phyloP scores from a whole-genome alignment of 805 yeast species.

The Yarrowia osloensis region DNA sequence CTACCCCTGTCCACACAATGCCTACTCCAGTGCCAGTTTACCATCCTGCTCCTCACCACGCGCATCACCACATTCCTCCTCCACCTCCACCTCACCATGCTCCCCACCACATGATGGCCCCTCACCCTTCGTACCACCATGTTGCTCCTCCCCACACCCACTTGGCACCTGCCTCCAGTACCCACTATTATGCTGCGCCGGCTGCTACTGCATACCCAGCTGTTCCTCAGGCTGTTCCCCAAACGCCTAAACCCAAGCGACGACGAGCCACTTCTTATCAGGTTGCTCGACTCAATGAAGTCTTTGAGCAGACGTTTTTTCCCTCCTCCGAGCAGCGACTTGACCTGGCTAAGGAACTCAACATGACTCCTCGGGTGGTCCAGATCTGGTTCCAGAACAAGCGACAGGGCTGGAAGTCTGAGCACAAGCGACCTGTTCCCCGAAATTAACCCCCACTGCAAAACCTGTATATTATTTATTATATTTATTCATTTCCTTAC shows the following conservation, averaged over 20 bases:
- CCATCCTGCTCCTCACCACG: constrained; percentile 1
- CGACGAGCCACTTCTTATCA: constrained; percentile 81
- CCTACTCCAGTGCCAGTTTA: constrained; percentile 1
- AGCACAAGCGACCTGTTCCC: constrained; percentile 36
- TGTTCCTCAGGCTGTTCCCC: neutral
- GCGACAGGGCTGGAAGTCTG: constrained; percentile 48
- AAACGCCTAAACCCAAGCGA: constrained; percentile 50
- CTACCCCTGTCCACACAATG: neutral
- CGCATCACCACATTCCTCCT: constrained; percentile 9
- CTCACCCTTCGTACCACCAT: neutral
- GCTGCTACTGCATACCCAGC: constrained; percentile 21
- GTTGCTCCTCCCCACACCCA: constrained; percentile 14
- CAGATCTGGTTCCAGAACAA: constrained; percentile 91
- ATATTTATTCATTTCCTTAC: constrained; percentile 6
- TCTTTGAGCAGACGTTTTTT: constrained; percentile 73
- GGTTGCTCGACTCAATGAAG: constrained; percentile 64
- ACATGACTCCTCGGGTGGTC: constrained; percentile 84
- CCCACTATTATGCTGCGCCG: constrained; percentile 12
- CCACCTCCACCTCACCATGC: constrained; percentile 5
- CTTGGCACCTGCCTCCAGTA: neutral
- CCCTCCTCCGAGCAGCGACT: constrained; percentile 75
- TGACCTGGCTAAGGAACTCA: constrained; percentile 68
- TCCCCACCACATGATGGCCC: constrained; percentile 5
- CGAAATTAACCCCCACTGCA: constrained; percentile 31
- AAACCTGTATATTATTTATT: constrained; percentile 27